Evolutionary conservation across 2,329 filamentous ascomycete species (phyloP), one percentile per base, ranked within the genome.

Genomic region (Sporothrix euskadiensis): DNA sequence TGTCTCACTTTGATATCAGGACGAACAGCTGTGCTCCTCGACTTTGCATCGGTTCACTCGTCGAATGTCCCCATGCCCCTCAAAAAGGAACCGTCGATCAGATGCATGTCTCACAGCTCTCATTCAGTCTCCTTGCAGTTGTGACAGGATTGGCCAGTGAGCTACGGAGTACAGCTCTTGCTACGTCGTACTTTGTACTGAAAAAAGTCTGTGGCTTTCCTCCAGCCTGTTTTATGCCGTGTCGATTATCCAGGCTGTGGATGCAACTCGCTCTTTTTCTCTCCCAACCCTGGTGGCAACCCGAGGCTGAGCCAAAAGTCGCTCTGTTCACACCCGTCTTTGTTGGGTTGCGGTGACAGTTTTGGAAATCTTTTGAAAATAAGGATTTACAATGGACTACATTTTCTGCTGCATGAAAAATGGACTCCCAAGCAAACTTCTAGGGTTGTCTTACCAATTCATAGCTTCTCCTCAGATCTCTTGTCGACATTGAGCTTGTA

Each of bases 21-120:
- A 61, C 57, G 57, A 61, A 35, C 57, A 16, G 57, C 57, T 63
- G 57, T 63, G 35, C 61, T 66, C 61, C 61, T 66, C 61, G 39
- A 30, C 39, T 47, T 47, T 66, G 39, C 39, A 66, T 66, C 10
- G 39, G 35, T 22, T 16, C 61, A 44, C 19, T 47, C 10, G 16
- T 22, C 19, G 19, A 63, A 39, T 61, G 57, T 14, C 32, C 32
- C 10, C n/a, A 16, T 14, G 14, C 32, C 19, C 59, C 35, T 65
- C 35, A 63, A 63, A 63, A 41, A 44, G 35, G 59, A 44, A 65
- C 59, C 59, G 59, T 65, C 12, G 59, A 65, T 65, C 59, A 19
- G 32, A 44, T 26, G 35, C n/a, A 44, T 65, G 59, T 65, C 59
- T 65, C n/a, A 65, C n/a, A 65, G 19, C 8, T 12, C 35, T 12